Evolutionary conservation across 108 stramenopile species (phyloP).

Genomic region (Conticribra weissflogii): DNA sequence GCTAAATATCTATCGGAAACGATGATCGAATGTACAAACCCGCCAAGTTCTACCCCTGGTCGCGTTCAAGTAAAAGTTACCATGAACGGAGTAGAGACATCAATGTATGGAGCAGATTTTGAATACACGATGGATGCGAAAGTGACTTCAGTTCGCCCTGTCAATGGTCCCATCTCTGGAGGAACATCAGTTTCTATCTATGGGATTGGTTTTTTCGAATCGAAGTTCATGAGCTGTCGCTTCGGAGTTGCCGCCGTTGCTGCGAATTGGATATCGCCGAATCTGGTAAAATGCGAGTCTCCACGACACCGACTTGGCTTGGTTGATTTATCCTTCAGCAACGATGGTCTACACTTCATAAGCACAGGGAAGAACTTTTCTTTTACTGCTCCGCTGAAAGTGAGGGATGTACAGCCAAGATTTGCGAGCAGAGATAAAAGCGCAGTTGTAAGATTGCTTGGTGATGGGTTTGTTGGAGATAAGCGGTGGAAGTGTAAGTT

Average conservation of each 20-base stretch:
- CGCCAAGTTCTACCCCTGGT: constrained; percentile 19
- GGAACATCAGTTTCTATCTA: constrained; percentile 20
- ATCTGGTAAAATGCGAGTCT: constrained; percentile 24
- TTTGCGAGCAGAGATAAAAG: constrained; percentile 5
- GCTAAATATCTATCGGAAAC: constrained; percentile 26
- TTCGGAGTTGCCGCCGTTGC: constrained; percentile 28
- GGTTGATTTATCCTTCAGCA: constrained; percentile 28
- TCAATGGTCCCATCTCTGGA: constrained; percentile 9
- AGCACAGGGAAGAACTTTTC: constrained; percentile 14
- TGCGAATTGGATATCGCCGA: constrained; percentile 19
- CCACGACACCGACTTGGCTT: constrained; percentile 15
- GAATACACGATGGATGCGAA: constrained; percentile 18
- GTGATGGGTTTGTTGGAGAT: constrained; percentile 8
- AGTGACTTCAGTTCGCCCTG: constrained; percentile 31
- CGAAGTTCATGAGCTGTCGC: constrained; percentile 21
- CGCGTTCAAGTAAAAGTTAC: constrained; percentile 32
- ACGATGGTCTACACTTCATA: constrained; percentile 33
- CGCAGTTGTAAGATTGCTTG: constrained; percentile 6
- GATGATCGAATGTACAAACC: constrained; percentile 25
- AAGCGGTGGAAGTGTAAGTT: constrained; percentile 30
- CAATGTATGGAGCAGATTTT: constrained; percentile 15
- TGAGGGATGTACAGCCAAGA: constrained; percentile 9
- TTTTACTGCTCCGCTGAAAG: constrained; percentile 7
- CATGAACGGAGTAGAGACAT: constrained; percentile 42
- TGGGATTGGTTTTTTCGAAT: constrained; percentile 25